Evolutionary conservation across 108 stramenopile genomes (phyloP).

Genomic region (Mayamaea pseudoterrestris): DNA sequence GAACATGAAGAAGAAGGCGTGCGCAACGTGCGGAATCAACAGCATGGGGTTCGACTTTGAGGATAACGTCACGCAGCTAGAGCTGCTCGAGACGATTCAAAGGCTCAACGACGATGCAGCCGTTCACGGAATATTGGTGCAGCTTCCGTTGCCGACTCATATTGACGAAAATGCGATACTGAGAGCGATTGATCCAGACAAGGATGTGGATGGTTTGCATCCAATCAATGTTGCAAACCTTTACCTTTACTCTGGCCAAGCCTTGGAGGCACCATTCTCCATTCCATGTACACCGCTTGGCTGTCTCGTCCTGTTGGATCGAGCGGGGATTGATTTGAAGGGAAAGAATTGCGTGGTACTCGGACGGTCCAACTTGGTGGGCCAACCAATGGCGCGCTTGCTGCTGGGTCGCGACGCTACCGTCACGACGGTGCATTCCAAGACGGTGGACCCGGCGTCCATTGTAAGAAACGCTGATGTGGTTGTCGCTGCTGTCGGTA

Average conservation of each 20-base stretch:
- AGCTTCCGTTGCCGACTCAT: slow-evolving; percentile 89
- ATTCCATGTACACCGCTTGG: slow-evolving; percentile 87
- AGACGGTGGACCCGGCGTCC: slow-evolving; percentile 51
- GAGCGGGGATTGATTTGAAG: slow-evolving; percentile 54
- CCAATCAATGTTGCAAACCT: slow-evolving; percentile 77
- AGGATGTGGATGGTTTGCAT: slow-evolving; percentile 97
- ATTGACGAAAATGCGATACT: slow-evolving; percentile 76
- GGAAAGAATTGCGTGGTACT: slow-evolving; percentile 95
- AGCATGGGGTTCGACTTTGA: slow-evolving; percentile 76
- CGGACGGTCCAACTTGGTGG: slow-evolving; percentile 85
- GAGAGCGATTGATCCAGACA: slow-evolving; percentile 46
- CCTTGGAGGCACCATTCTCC: slow-evolving; percentile 34
- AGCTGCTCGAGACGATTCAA: slow-evolving; percentile 51
- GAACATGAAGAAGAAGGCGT: slow-evolving; percentile 96
- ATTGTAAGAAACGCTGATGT: slow-evolving; percentile 85
- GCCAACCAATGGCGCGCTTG: slow-evolving; percentile 87
- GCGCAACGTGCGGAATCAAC: slow-evolving; percentile 69
- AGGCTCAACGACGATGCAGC: slow-evolving; percentile 63
- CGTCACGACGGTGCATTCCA: slow-evolving; percentile 93
- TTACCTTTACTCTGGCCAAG: slow-evolving; percentile 5
- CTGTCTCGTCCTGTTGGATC: slow-evolving; percentile 91
- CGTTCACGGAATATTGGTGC: slow-evolving; percentile 96
- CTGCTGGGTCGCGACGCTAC: slow-evolving; percentile 85
- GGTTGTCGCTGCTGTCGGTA: slow-evolving; percentile 92
- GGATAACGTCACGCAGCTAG: slow-evolving; percentile 69